Conservation (phyloP, 2,329 filamentous ascomycete genomes). For the Neopestalotiopsis rosae region DNA sequence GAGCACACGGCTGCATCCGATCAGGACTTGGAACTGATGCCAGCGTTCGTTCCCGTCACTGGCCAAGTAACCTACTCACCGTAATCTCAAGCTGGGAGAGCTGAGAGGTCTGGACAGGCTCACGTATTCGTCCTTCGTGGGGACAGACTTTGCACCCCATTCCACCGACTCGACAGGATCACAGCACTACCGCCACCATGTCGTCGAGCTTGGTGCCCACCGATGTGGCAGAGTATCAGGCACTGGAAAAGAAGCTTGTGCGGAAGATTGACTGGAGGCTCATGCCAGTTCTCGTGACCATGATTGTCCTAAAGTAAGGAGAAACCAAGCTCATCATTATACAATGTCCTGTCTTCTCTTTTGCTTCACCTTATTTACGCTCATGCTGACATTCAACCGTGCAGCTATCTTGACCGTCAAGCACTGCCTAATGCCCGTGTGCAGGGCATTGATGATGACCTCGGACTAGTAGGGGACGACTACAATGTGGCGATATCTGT, state of each 20-base stretch:
- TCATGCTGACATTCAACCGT: neutral
- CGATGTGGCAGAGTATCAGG: slow-evolving; percentile 8
- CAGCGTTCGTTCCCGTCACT: neutral
- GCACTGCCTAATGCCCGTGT: slow-evolving; percentile 52
- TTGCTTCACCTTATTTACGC: neutral
- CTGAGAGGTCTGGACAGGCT: too few species aligned
- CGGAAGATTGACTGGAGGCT: slow-evolving; percentile 17
- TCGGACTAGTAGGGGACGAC: slow-evolving; percentile 44
- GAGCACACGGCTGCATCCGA: neutral
- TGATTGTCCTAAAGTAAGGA: slow-evolving; percentile 16
- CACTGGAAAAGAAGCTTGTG: slow-evolving; percentile 15
- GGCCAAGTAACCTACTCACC: too few species aligned
- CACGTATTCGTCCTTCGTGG: too few species aligned
- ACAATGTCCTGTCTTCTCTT: neutral
- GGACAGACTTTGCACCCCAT: neutral
- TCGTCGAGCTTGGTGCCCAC: slow-evolving; percentile 1
- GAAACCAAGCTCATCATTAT: neutral
- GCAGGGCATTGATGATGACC: slow-evolving; percentile 46
- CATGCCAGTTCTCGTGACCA: slow-evolving; percentile 16
- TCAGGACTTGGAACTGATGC: neutral
- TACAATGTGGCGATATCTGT: slow-evolving; percentile 44
- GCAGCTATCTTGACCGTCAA: slow-evolving; percentile 51
- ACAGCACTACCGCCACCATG: too few species aligned
- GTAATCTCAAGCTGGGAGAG: too few species aligned
- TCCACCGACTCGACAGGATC: neutral